A percentile compares a stretch with the other conserved stretches of the same genome.
These are phyloP conservation scores for Solanum corneliomulleri DNA, from an alignment of 257 asterid genomes.

Conservation along the genomic window DNA sequence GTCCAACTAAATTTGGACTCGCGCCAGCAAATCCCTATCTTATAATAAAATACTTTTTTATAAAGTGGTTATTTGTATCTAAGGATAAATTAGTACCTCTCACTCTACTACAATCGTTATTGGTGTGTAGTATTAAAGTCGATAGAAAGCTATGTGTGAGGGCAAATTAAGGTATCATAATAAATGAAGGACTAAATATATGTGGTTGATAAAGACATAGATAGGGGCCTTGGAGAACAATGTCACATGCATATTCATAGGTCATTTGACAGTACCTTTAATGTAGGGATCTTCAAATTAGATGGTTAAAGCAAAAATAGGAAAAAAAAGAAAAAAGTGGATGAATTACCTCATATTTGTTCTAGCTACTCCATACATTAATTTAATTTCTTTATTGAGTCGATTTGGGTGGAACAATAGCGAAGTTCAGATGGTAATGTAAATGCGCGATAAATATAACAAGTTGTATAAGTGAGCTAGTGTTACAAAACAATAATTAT, in stretches of 20 bases:
- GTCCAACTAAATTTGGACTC: too few species aligned
- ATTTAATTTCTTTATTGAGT: neutral
- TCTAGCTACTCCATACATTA: neutral
- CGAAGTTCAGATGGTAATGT: neutral
- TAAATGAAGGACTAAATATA: neutral
- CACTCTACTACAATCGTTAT: fast-evolving
- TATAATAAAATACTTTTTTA: too few species aligned
- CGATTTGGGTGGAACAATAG: neutral
- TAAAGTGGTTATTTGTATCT: fast-evolving
- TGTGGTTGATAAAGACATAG: neutral
- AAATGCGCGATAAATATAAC: neutral
- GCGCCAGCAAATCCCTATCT: fast-evolving
- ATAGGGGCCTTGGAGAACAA: neutral
- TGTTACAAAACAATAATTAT: neutral
- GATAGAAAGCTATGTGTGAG: neutral
- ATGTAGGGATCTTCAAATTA: neutral
- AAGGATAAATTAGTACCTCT: too few species aligned
- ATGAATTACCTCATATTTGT: neutral
- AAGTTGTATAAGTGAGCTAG: neutral
- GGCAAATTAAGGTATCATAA: neutral
- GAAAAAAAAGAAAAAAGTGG: neutral
- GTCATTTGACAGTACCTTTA: neutral
- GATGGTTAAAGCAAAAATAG: neutral
- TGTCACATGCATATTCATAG: neutral
- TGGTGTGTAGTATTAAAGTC: neutral